phyloP scores from a whole-genome alignment of 2,329 filamentous ascomycete species.

The Conoideocrella luteorostrata region DNA sequence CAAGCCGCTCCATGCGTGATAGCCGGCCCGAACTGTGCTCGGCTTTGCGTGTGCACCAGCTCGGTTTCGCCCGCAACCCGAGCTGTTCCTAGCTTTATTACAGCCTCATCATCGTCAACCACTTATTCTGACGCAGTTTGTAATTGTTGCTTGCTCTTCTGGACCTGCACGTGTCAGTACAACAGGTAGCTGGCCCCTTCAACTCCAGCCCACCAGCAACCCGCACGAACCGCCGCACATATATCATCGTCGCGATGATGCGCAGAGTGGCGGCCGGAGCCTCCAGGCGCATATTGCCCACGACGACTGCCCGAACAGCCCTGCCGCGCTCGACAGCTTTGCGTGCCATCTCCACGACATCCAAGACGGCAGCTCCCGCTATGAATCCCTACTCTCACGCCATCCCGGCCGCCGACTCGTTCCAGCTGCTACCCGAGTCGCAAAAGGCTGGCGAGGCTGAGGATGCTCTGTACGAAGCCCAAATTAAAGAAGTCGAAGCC shows the following conservation, averaged over 20 bases:
- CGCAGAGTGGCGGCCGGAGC: slow-evolving; percentile 26
- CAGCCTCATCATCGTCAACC: not conserved
- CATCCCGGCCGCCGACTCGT: slow-evolving; percentile 59
- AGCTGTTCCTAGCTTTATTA: not conserved
- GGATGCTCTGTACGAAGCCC: slow-evolving; percentile 76
- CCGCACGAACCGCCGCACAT: not conserved
- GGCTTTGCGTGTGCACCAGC: not conserved
- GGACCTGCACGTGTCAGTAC: too few species aligned
- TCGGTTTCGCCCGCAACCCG: slow-evolving; percentile 2
- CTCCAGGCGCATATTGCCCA: slow-evolving; percentile 20
- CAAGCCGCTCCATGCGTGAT: not conserved
- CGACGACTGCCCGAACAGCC: slow-evolving; percentile 13
- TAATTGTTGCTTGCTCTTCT: too few species aligned
- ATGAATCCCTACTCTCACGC: slow-evolving; percentile 23
- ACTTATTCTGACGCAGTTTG: too few species aligned
- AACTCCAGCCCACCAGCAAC: too few species aligned
- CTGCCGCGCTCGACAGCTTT: slow-evolving; percentile 14
- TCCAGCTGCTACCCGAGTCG: slow-evolving; percentile 74
- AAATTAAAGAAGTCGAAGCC: slow-evolving; percentile 75
- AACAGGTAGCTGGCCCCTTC: too few species aligned
- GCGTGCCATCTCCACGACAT: slow-evolving; percentile 25
- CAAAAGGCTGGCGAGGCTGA: slow-evolving; percentile 75
- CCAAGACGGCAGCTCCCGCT: slow-evolving; percentile 21
- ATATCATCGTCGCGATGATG: slow-evolving; percentile 19
- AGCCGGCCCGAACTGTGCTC: too few species aligned